phyloP scores from a whole-genome alignment of 2,329 filamentous ascomycete species.

The Cercospora nicotianae region DNA sequence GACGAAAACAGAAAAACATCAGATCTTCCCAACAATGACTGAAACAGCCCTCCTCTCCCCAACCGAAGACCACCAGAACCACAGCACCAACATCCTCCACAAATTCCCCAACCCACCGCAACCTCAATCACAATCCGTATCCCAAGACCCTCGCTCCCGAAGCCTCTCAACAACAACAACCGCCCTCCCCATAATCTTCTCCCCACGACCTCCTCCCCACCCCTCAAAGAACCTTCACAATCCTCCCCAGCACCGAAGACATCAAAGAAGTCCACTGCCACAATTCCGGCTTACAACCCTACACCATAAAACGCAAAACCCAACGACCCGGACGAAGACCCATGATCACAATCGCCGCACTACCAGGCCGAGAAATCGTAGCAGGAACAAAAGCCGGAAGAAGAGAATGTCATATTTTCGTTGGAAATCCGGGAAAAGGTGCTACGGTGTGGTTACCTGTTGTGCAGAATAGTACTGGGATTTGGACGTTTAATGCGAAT shows the following conservation, averaged over 20 bases:
- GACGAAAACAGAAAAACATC: not conserved
- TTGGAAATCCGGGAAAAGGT: not conserved
- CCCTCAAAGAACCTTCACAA: not conserved
- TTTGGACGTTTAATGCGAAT: slow-evolving; percentile 5
- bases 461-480: not conserved
- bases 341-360: slow-evolving; percentile 5
- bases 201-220: not conserved
- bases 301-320: slow-evolving; percentile 1
- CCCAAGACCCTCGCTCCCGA: not conserved
- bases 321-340: not conserved
- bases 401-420: slow-evolving; percentile 11
- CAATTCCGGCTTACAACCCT: slow-evolving; percentile 3
- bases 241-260: not conserved
- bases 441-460: slow-evolving; percentile 10
- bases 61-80: not conserved
- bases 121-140: not conserved
- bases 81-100: not conserved
- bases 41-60: not conserved
- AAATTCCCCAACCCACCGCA: not conserved
- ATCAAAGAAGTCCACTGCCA: slow-evolving; percentile 11
- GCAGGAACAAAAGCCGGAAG: slow-evolving; percentile 9
- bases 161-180: not conserved
- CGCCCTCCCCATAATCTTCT: not conserved
- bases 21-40: not conserved
- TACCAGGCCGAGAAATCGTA: not conserved